Evolutionary conservation across 768 basidiomycete genomes (phyloP).

Genomic region (Tulasnella sp.): DNA sequence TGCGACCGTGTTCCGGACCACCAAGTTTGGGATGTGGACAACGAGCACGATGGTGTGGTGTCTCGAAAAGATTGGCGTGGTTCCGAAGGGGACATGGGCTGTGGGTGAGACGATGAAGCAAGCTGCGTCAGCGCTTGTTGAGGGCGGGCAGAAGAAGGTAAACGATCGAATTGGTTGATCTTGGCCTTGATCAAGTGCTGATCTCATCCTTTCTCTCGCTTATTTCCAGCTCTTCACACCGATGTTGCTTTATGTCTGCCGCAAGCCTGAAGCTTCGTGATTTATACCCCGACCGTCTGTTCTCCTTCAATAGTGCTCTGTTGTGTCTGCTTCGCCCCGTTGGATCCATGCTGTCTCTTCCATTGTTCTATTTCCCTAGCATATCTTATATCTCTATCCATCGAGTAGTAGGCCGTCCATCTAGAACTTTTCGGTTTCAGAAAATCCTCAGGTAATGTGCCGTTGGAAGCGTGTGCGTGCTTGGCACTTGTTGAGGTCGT

Average conservation of each 20-base stretch:
- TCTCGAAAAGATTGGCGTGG: conserved; percentile 63
- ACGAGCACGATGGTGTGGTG: conserved; percentile 69
- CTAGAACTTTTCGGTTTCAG: no score
- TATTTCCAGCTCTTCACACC: conserved; percentile 70
- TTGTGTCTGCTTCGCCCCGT: no score
- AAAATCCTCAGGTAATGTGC: no score
- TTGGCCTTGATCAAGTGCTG: neutral
- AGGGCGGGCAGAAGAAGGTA: conserved; percentile 80
- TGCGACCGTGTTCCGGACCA: conserved; percentile 81
- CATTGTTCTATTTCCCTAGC: no score
- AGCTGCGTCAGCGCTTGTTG: conserved; percentile 64
- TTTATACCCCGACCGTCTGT: no score
- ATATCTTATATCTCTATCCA: no score
- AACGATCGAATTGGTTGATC: conserved; percentile 19
- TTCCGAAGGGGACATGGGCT: conserved; percentile 90
- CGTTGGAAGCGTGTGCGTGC: no score
- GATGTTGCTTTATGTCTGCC: conserved; percentile 58
- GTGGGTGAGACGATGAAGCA: conserved; percentile 82
- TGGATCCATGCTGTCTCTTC: no score
- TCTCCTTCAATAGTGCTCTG: no score
- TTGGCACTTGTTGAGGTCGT: no score
- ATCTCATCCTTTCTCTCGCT: neutral
- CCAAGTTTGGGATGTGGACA: conserved; percentile 71
- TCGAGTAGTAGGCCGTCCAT: no score
- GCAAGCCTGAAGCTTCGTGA: conserved; percentile 20